Evolutionary conservation across 2,329 filamentous ascomycete genomes (phyloP), one percentile per base, ranked within the genome.

Genomic region (Dactylellina drechsleri): DNA sequence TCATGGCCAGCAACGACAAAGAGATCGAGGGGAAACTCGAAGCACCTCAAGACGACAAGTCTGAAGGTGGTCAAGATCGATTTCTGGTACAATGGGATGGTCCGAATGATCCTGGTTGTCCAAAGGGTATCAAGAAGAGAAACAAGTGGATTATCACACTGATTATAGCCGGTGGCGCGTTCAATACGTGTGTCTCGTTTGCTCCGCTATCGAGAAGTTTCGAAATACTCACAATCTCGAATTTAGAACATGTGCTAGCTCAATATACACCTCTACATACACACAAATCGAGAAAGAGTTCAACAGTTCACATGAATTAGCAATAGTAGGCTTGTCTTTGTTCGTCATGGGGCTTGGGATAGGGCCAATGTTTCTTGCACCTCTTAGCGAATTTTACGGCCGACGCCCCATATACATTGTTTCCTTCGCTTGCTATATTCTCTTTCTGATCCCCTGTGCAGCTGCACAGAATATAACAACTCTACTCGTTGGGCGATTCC

Each of bases 231-330:
- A 15, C 5, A 18, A 23, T 43, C 36, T 23, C 23, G 54, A 50
- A 16, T 60, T 49, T 47, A 93, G 91, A 64, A 96, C 93, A 7
- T 92, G 90, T 80, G 88, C 91, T 0, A 93, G 91, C 56, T 95
- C 92, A n/a, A 88, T 96, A 79, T 97, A 97, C 82, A 94, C 92
- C 0, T 88, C 88, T 12, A 95, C 91, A 0, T 97, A 97, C 81
- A 80, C 79, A 16, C 91, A 95, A 81, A 88, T 97, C 82, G 88
- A 90, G 76, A 83, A 84, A 26, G 91, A 96, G 72, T 96, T 97
- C 79, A 83, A 87, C 77, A 87, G 87, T 78, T 90, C 91, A 0
- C 86, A 87, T 66, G 84, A 92, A 58, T 86, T 96, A 23, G 92
- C 90, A 12, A 92, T 92, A 2, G 82, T 97, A 8, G 94, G 93